phyloP scores from a whole-genome alignment of 2,329 filamentous ascomycete genomes.

The Fonsecaea pugnacius region DNA sequence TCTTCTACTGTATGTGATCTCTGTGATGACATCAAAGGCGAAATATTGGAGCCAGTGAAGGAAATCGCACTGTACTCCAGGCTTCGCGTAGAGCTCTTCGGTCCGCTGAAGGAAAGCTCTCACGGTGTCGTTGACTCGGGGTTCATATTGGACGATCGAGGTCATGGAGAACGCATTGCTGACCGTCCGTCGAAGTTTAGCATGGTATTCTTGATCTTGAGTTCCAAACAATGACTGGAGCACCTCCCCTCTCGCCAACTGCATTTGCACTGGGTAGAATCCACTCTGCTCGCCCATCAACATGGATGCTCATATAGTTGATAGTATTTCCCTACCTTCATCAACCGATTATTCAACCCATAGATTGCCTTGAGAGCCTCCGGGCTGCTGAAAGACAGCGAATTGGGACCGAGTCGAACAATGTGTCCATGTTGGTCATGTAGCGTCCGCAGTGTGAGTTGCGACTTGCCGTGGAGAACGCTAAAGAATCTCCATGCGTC shows the following conservation, averaged over 20 bases:
- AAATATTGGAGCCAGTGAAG: slow-evolving; percentile 48
- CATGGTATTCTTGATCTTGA: slow-evolving; percentile 72
- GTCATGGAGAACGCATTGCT: slow-evolving; percentile 66
- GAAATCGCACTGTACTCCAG: slow-evolving; percentile 39
- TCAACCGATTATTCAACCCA: slow-evolving; percentile 77
- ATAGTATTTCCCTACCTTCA: slow-evolving; percentile 58
- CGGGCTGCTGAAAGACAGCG: slow-evolving; percentile 73
- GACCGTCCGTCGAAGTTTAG: slow-evolving; percentile 73
- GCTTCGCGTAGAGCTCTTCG: slow-evolving; percentile 55
- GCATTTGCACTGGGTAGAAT: slow-evolving; percentile 79
- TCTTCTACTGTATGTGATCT: slow-evolving; percentile 42
- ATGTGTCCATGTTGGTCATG: slow-evolving; percentile 74
- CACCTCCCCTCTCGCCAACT: slow-evolving; percentile 68
- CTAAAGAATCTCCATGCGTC: too few species aligned
- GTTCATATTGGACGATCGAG: slow-evolving; percentile 54
- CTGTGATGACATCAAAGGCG: slow-evolving; percentile 43
- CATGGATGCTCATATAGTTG: background rate
- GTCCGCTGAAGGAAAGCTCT: slow-evolving; percentile 70
- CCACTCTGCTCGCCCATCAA: slow-evolving; percentile 60
- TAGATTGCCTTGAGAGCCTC: slow-evolving; percentile 76
- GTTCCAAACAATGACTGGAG: slow-evolving; percentile 77
- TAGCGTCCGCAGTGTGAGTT: slow-evolving; percentile 44
- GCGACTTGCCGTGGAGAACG: too few species aligned
- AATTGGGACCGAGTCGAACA: slow-evolving; percentile 74
- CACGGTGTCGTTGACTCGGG: slow-evolving; percentile 75